phyloP scores from a whole-genome alignment of 495 filamentous ascomycete species.

The Thozetella sp. region DNA sequence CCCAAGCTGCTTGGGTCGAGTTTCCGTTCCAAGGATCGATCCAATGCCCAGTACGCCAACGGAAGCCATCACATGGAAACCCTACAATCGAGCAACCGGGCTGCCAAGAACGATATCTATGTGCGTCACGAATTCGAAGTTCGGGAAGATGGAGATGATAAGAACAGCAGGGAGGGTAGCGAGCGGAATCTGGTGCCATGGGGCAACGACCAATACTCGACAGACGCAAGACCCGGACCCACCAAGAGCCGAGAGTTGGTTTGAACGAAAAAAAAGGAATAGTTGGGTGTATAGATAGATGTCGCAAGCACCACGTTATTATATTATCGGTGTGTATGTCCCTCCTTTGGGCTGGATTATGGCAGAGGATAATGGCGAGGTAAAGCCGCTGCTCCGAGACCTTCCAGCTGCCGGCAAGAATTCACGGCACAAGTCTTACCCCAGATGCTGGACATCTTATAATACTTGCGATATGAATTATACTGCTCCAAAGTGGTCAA shows the following conservation, averaged over 20 bases:
- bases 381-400: too few relatives aligned
- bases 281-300: too few relatives aligned
- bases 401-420: too few relatives aligned
- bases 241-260: background rate
- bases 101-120: constrained; percentile 4
- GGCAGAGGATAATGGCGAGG: too few relatives aligned
- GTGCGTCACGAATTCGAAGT: constrained; percentile 6
- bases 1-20: constrained; percentile 20
- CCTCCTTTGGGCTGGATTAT: too few relatives aligned
- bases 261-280: too few relatives aligned
- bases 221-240: background rate
- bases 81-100: background rate
- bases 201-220: background rate
- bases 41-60: background rate
- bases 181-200: background rate
- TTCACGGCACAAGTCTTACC: too few relatives aligned
- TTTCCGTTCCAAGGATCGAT: background rate
- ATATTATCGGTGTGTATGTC: too few relatives aligned
- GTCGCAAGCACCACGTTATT: too few relatives aligned
- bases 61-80: background rate
- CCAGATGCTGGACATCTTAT: too few relatives aligned
- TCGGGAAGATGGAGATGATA: constrained; percentile 2
- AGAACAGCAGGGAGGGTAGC: background rate
- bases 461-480: too few relatives aligned
- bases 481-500: too few relatives aligned